Conservation (phyloP, 2,329 filamentous ascomycete genomes). For the Aspergillus eucalypticola region DNA sequence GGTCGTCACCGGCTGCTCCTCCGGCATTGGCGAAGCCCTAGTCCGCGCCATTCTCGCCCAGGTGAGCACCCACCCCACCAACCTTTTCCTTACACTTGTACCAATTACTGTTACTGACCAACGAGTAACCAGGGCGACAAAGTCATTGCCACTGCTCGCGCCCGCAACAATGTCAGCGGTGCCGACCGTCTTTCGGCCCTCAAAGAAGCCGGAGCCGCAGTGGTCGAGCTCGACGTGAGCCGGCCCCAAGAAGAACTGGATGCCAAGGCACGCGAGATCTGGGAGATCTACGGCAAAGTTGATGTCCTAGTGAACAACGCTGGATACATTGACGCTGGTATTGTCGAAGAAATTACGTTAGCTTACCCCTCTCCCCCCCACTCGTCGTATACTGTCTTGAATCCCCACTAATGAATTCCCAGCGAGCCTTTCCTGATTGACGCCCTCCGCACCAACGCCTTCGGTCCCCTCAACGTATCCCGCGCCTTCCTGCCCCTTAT, state of each 20-base stretch:
- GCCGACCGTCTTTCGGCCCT: background rate
- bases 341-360: background rate
- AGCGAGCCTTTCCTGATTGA: background rate
- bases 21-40: background rate
- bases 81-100: no score
- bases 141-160: background rate
- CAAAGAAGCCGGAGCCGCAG: background rate
- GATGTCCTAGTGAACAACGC: background rate
- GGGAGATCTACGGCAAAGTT: background rate
- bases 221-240: background rate
- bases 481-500: conserved; percentile 41
- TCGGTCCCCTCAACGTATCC: conserved; percentile 42
- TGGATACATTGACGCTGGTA: background rate
- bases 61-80: background rate
- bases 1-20: background rate
- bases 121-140: background rate
- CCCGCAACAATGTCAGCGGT: background rate
- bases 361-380: background rate
- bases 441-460: conserved; percentile 12
- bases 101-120: no score
- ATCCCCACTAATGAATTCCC: background rate
- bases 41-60: background rate
- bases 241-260: background rate
- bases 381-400: no score
- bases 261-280: background rate